Conservation (phyloP, 345 rosid genomes). For the Ricinus communis region DNA sequence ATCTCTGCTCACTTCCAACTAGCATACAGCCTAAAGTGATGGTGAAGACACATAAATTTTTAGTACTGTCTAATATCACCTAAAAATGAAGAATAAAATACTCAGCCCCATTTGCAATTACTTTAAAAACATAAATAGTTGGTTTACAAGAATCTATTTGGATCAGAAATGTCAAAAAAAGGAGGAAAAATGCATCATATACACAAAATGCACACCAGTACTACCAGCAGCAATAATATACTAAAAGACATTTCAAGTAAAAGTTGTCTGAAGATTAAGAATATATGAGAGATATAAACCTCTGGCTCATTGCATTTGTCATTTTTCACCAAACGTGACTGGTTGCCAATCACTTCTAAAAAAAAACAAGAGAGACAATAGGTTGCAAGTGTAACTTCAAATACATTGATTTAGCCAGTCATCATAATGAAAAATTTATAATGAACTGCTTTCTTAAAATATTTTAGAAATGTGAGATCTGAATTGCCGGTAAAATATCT, state of each 20-base stretch:
- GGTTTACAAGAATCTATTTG: too few relatives aligned
- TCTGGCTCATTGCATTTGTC: not conserved
- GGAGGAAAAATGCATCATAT: too few relatives aligned
- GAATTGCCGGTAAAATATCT: not conserved
- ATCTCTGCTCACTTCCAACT: too few relatives aligned
- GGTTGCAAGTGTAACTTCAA: not conserved
- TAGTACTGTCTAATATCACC: too few relatives aligned
- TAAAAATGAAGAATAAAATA: not conserved
- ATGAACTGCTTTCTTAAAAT: not conserved
- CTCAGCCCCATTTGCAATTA: not conserved
- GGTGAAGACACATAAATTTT: not conserved
- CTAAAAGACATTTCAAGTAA: too few relatives aligned
- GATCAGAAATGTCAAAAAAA: too few relatives aligned
- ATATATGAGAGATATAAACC: not conserved
- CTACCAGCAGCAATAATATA: not conserved
- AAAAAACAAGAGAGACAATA: not conserved
- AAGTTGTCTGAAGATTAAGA: not conserved
- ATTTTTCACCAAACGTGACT: not conserved
- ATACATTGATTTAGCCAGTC: not conserved
- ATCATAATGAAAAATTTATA: not conserved
- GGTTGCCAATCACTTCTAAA: not conserved
- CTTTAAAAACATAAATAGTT: too few relatives aligned
- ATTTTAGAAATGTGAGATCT: not conserved
- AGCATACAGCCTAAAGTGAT: not conserved
- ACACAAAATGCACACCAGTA: not conserved